Evolutionary conservation across 1,139 yeast species (phyloP).

Genomic region (Suhomyces bribrorum): DNA sequence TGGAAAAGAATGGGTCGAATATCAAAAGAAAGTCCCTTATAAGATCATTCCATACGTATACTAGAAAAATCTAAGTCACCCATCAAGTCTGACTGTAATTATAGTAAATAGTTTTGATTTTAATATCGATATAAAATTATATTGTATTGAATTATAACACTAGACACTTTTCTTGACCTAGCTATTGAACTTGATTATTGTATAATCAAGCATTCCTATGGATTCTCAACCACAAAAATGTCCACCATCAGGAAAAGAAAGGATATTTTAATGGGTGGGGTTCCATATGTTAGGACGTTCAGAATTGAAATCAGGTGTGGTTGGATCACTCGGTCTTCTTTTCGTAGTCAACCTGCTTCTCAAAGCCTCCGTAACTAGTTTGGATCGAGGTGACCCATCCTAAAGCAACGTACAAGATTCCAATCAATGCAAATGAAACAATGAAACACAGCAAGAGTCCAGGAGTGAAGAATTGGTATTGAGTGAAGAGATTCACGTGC

Average conservation of each 20-base stretch:
- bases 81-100: background rate
- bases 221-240: no score
- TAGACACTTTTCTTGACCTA: no score
- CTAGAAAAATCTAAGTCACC: constrained; percentile 28
- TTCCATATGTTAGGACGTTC: no score
- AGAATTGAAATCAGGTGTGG: no score
- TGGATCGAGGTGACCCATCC: constrained; percentile 62
- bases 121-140: no score
- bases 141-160: background rate
- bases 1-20: constrained; percentile 82
- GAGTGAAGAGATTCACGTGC: constrained; percentile 33
- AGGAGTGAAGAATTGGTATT: constrained; percentile 46
- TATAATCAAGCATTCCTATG: no score
- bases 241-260: no score
- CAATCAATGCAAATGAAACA: constrained; percentile 54
- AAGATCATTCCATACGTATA: constrained; percentile 88
- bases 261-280: no score
- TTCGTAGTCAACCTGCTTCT: constrained; percentile 61
- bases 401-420: constrained; percentile 55
- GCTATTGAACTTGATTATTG: no score
- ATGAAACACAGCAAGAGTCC: constrained; percentile 72
- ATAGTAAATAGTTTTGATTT: no score
- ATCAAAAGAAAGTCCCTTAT: constrained; percentile 78
- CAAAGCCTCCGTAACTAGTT: constrained; percentile 72
- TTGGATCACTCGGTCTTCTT: constrained; percentile 55